Evolutionary conservation across 2,329 filamentous ascomycete genomes (phyloP).

Genomic region (Venturia effusa): DNA sequence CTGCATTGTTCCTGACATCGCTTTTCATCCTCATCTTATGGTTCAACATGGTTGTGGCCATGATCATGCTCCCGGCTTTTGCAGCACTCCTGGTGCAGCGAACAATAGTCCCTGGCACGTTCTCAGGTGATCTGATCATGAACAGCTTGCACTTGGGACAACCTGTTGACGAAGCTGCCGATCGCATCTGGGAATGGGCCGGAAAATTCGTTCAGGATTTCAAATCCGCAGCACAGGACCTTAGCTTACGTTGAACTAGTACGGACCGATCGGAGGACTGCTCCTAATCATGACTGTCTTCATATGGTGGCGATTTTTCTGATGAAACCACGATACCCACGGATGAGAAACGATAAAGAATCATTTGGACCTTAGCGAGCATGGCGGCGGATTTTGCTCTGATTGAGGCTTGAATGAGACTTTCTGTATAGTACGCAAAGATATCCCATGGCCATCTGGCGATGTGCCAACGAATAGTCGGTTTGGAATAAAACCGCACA

Average conservation of each 20-base stretch:
- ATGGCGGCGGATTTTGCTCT: not conserved
- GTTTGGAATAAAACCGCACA: not conserved
- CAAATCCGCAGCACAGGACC: constrained; percentile 12
- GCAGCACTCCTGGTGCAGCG: not conserved
- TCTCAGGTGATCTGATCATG: not conserved
- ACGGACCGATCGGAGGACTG: constrained; percentile 77
- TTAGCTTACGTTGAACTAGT: constrained; percentile 37
- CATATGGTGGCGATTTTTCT: constrained; percentile 91
- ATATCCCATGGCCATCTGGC: not conserved
- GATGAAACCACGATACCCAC: constrained; percentile 4
- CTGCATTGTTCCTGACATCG: not conserved
- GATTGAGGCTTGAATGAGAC: not conserved
- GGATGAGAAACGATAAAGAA: not conserved
- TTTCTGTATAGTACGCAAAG: constrained; percentile 5
- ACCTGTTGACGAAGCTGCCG: not conserved
- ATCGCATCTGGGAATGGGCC: not conserved
- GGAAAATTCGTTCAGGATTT: not conserved
- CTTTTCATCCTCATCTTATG: not conserved
- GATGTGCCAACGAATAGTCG: not conserved
- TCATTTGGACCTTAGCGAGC: not conserved
- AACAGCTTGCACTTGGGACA: not conserved
- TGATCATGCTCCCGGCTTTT: not conserved
- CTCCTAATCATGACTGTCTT: constrained; percentile 76
- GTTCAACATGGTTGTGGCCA: not conserved
- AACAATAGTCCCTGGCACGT: not conserved